Evolutionary conservation across 257 asterid species (phyloP).

Genomic region (Osmanthus fragrans): DNA sequence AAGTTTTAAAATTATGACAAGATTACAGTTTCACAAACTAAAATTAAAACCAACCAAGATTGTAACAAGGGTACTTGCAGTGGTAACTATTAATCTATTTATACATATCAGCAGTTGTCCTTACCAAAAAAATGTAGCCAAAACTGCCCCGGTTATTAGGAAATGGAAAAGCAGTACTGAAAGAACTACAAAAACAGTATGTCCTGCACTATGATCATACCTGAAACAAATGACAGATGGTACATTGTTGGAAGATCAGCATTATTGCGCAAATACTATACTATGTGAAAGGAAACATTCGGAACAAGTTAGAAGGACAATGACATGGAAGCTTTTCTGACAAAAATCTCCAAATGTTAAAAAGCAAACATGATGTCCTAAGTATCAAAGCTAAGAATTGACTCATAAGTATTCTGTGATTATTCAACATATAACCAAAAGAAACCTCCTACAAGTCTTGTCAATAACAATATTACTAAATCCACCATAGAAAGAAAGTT

Average conservation of each 20-base stretch:
- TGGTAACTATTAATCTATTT: not conserved
- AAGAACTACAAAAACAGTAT: constrained; percentile 80
- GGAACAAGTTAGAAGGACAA: not conserved
- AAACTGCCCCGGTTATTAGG: constrained; percentile 71
- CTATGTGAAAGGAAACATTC: not conserved
- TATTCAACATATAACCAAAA: not conserved
- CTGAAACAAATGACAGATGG: constrained; percentile 49
- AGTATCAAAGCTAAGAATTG: not conserved
- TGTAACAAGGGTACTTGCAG: not conserved
- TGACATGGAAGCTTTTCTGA: not conserved
- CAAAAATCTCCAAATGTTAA: not conserved
- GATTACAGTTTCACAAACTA: constrained; percentile 3
- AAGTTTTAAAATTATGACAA: not conserved
- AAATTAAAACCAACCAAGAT: constrained; percentile 8
- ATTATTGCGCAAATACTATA: not conserved
- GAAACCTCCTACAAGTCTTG: not conserved
- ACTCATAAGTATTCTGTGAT: not conserved
- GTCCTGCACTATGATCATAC: constrained; percentile 94
- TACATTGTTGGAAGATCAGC: constrained; percentile 24
- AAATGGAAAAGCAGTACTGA: constrained; percentile 84
- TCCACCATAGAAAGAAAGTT: not conserved
- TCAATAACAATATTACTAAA: not conserved
- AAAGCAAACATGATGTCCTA: not conserved
- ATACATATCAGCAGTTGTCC: constrained; percentile 20
- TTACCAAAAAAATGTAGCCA: constrained; percentile 95